Percentiles rank a stretch among this genome's conserved stretches.
Evolutionary conservation across 768 basidiomycete species (phyloP).

Genomic region (Lactifluus echinatus): DNA sequence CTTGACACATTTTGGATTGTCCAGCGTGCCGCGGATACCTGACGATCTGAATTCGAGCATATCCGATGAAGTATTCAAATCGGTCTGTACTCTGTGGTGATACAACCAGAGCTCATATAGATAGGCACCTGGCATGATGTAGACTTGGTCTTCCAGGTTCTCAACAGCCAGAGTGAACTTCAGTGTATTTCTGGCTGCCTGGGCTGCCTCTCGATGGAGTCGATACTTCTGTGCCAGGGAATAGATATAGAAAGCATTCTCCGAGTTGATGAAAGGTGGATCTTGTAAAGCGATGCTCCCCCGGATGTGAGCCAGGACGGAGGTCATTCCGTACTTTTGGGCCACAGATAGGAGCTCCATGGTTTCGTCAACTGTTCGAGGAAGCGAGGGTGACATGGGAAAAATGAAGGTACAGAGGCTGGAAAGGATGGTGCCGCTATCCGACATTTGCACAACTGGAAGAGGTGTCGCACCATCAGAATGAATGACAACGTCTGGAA

Average conservation of each 20-base stretch:
- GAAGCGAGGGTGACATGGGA: background rate
- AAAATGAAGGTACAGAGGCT: background rate
- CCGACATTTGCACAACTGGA: background rate
- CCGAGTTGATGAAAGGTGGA: background rate
- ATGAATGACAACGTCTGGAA: background rate
- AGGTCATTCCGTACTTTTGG: background rate
- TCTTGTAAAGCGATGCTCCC: background rate
- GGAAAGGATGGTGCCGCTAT: background rate
- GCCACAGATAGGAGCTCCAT: slow-evolving; percentile 5
- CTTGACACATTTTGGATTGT: background rate
- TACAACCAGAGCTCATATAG: slow-evolving; percentile 4
- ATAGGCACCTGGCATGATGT: background rate
- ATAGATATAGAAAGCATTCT: background rate
- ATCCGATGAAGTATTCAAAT: background rate
- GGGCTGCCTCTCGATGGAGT: background rate
- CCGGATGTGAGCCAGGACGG: background rate
- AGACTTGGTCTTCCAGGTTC: background rate
- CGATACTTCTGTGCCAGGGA: slow-evolving; percentile 1
- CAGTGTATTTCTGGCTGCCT: slow-evolving; percentile 1
- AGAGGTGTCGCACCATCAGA: background rate
- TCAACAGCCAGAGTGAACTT: background rate
- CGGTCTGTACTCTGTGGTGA: background rate
- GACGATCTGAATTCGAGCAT: background rate
- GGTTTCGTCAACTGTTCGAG: background rate
- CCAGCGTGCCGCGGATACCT: background rate